Conservation (phyloP, 1,284 basidiomycete genomes). For the Pseudozyma flocculosa region DNA sequence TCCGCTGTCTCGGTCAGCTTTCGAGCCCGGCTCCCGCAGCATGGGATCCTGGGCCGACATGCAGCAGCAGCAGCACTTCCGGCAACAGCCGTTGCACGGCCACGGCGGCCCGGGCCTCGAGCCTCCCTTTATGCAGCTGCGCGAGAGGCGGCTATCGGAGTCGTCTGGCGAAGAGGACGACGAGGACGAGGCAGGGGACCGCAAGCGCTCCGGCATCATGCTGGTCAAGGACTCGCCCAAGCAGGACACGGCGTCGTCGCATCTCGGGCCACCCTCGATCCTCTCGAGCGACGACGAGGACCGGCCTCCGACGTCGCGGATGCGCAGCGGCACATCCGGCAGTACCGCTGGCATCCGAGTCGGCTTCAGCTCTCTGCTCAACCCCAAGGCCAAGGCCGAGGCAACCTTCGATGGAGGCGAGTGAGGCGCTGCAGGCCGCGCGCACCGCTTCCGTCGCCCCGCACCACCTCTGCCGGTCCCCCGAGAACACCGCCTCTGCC, state of each 20-base stretch:
- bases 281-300: not conserved
- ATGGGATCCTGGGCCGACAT: conserved; percentile 31
- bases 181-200: conserved; percentile 17
- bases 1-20: conserved; percentile 35
- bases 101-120: not conserved
- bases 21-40: conserved; percentile 39
- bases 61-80: conserved; percentile 11
- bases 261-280: not conserved
- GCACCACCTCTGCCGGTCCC: no score
- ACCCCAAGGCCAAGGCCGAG: conserved; percentile 7
- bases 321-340: conserved; percentile 15
- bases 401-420: no score
- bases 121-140: conserved; percentile 28
- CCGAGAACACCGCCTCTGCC: no score
- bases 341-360: conserved; percentile 22
- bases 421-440: no score
- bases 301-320: no score
- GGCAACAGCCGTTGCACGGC: not conserved
- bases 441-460: no score
- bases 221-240: no score
- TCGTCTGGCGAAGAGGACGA: conserved; percentile 21
- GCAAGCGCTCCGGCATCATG: no score
- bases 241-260: not conserved
- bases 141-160: conserved; percentile 20
- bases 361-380: conserved; percentile 26